phyloP scores from a whole-genome alignment of 108 stramenopile species.

The Fragilariopsis cylindrus region DNA sequence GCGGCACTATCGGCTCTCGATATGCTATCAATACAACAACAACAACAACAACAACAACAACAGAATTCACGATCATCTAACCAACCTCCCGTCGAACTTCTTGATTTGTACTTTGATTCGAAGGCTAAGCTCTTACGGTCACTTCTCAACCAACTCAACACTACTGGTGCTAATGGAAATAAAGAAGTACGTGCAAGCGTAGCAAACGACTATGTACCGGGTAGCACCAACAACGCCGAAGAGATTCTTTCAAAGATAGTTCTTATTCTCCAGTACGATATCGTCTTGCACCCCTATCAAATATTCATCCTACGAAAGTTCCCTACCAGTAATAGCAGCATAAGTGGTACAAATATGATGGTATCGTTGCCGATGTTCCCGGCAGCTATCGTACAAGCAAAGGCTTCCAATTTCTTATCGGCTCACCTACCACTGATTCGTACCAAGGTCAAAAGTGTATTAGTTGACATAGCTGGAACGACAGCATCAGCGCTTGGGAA shows the following conservation, averaged over 20 bases:
- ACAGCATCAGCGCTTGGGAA: conserved; percentile 82
- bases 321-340: conserved; percentile 12
- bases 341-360: conserved; percentile 41
- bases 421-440: conserved; percentile 82
- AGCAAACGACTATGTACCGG: neutral
- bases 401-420: conserved; percentile 77
- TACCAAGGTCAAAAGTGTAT: conserved; percentile 78
- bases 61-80: neutral
- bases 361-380: conserved; percentile 74
- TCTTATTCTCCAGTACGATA: conserved; percentile 81
- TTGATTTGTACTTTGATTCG: conserved; percentile 86
- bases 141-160: conserved; percentile 58
- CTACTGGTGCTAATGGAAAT: conserved; percentile 14
- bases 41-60: neutral
- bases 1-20: conserved; percentile 74
- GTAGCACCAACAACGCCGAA: conserved; percentile 48
- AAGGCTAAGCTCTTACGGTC: conserved; percentile 67
- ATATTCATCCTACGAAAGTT: conserved; percentile 76
- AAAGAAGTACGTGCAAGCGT: neutral
- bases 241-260: conserved; percentile 78
- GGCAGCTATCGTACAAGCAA: conserved; percentile 53
- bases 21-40: conserved; percentile 43
- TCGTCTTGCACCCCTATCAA: conserved; percentile 81
- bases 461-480: conserved; percentile 82
- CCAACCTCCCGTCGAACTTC: conserved; percentile 34